These are phyloP conservation scores for Irpex lacteus DNA, from an alignment of 1,284 basidiomycete genomes.

Conservation along the genomic window DNA sequence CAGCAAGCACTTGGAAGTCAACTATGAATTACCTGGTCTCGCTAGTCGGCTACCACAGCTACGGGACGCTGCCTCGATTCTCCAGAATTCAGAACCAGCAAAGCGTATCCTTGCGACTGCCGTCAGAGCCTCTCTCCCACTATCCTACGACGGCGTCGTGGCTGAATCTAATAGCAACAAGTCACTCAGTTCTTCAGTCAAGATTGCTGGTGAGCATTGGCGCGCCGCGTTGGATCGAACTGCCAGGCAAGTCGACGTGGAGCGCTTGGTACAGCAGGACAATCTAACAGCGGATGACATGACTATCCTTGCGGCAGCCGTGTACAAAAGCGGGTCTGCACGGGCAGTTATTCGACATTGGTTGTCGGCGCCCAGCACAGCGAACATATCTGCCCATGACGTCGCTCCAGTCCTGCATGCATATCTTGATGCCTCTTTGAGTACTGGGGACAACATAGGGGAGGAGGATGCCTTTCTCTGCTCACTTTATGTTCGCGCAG, in stretches of 20 bases:
- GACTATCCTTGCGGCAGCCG: neutral
- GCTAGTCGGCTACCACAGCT: constrained; percentile 17
- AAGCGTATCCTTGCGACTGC: constrained; percentile 47
- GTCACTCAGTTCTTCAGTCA: neutral
- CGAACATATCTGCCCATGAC: neutral
- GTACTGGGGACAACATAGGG: neutral
- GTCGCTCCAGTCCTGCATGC: neutral
- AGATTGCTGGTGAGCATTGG: neutral
- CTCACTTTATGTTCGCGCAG: neutral
- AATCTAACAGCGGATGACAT: neutral
- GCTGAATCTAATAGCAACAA: constrained; percentile 7
- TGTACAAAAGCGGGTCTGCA: neutral
- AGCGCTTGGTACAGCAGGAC: neutral
- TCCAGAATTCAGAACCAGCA: constrained; percentile 36
- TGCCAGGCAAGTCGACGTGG: neutral
- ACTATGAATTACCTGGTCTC: constrained; percentile 9
- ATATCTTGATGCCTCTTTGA: neutral
- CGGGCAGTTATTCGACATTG: neutral
- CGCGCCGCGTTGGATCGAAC: neutral
- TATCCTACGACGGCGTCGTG: constrained; percentile 37
- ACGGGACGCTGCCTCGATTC: constrained; percentile 22
- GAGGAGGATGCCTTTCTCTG: neutral
- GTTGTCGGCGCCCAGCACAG: neutral
- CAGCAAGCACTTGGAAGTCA: constrained; percentile 16
- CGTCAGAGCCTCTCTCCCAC: constrained; percentile 39